A percentile compares a stretch with the other conserved stretches of the same genome.
Conservation (phyloP, 202 grass and related monocot genomes). For the Brachypodium distachyon region DNA sequence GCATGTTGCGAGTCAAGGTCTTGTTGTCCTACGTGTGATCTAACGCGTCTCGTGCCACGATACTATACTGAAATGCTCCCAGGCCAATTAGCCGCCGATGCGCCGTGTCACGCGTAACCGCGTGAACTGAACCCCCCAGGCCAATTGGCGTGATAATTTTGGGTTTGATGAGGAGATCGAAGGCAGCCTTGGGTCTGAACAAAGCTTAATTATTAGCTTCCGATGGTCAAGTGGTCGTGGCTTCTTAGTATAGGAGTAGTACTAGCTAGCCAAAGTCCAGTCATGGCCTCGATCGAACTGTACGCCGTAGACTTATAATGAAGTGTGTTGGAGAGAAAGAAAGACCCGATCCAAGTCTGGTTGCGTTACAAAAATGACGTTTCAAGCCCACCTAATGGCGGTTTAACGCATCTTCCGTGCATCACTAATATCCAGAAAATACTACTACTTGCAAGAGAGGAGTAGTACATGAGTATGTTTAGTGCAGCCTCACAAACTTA, state of each 20-base stretch:
- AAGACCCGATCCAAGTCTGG: too few species aligned
- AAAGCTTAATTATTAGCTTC: too few species aligned
- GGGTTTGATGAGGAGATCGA: too few species aligned
- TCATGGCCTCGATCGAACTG: background rate
- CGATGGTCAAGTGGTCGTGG: too few species aligned
- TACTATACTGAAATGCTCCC: background rate
- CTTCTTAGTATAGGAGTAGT: too few species aligned
- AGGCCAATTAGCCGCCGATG: background rate
- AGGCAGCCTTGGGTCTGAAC: too few species aligned
- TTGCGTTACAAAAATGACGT: slow-evolving; percentile 2
- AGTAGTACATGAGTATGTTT: background rate
- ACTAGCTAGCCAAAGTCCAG: background rate
- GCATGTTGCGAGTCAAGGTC: slow-evolving; percentile 37
- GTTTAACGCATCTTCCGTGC: slow-evolving; percentile 21
- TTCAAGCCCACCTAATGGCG: background rate
- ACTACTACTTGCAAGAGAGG: too few species aligned
- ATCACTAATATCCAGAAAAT: background rate
- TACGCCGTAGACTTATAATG: background rate
- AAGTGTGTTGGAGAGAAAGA: too few species aligned
- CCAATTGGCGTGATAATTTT: too few species aligned
- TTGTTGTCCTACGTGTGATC: slow-evolving; percentile 31
- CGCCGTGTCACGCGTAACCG: slow-evolving; percentile 29
- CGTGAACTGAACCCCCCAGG: too few species aligned
- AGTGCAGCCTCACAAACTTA: background rate
- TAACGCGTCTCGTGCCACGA: slow-evolving; percentile 26